These are phyloP conservation scores for Fusarium liriodendri DNA, from an alignment of 2,329 filamentous ascomycete genomes.

Conservation along the genomic window DNA sequence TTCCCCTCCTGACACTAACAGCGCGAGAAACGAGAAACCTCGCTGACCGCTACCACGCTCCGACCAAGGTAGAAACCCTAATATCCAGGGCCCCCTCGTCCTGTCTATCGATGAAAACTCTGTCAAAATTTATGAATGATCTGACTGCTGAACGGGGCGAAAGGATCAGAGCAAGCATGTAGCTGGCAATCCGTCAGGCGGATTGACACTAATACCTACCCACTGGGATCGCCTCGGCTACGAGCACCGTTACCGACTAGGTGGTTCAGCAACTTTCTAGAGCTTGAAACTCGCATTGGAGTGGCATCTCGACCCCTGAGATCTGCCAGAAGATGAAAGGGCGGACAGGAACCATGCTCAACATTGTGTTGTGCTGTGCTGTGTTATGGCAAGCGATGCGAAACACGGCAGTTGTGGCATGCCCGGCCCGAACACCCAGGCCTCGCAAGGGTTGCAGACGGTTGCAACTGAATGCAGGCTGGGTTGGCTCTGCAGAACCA, in stretches of 20 bases:
- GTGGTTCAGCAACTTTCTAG: constrained; percentile 1
- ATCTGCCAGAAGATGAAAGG: not conserved
- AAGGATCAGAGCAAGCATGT: not conserved
- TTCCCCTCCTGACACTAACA: not conserved
- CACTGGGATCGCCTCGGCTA: not conserved
- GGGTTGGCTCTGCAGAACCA: not conserved
- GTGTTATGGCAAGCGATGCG: not conserved
- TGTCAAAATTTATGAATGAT: not conserved
- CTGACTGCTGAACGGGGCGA: not conserved
- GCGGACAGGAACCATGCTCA: not conserved
- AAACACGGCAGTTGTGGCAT: constrained; percentile 15
- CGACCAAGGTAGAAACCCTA: not conserved
- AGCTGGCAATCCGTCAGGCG: not conserved
- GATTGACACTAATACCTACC: not conserved
- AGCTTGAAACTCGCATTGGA: not conserved
- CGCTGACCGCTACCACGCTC: not conserved
- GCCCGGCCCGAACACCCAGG: constrained; percentile 11
- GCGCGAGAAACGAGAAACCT: not conserved
- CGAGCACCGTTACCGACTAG: constrained; percentile 2
- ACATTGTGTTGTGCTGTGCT: not conserved
- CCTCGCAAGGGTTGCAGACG: not conserved
- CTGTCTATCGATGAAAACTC: not conserved
- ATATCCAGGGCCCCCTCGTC: not conserved
- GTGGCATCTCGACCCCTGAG: constrained; percentile 1
- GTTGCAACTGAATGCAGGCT: not conserved